Base-by-base conservation (phyloP, 2,329 filamentous ascomycete species). In the Dryadomyces quercus-mongolicae region DNA sequence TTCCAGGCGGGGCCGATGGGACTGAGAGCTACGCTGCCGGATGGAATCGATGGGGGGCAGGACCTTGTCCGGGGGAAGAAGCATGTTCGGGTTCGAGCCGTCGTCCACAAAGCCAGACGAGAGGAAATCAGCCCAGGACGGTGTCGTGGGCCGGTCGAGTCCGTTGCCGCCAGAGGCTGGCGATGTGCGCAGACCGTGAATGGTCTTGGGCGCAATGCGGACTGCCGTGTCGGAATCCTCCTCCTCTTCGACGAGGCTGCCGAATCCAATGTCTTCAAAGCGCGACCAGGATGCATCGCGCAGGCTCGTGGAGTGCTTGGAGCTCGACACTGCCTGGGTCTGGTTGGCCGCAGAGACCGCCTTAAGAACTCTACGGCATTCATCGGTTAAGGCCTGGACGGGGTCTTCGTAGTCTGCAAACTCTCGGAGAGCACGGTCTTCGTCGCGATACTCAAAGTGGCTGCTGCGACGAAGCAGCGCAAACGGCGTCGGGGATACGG, bases 51-150 rank as follows among this genome's bases (percentile, higher is more conserved):
- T 86, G 0, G 89, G 92, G 5, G 93, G 93, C 10, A 98, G 76
- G 18, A 90, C 76, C 71, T 97, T 93, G 67, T 96, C 91, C 0
- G 90, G 90, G 0, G 92, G 91, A n/a, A 97, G 74, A 25, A 96
- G 73, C 49, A 94, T 70, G 51, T 86, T 86, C 1, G 81, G 74
- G 59, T 76, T 76, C n/a, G 78, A 72, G n/a, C 76, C 78, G 56
- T 85, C 83, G 60, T 96, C 90, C 21, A 86, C 76, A 64, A 98
- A 98, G 1, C 93, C 93, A 45, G 90, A 89, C 1, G 90, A 95
- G 55, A 98, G 76, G 67, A 98, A 98, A 66, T 98, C 93, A 3
- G 93, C 93, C 93, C 93, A 98, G 0, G 93, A 97, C 1, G 93
- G 93, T 1, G 93, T 98, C 0, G 90, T 97, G 1, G 93, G 93